A percentile compares a stretch with the other conserved stretches of the same genome.
Conservation (phyloP, 495 filamentous ascomycete genomes). For the Aspergillus kassunensis region DNA sequence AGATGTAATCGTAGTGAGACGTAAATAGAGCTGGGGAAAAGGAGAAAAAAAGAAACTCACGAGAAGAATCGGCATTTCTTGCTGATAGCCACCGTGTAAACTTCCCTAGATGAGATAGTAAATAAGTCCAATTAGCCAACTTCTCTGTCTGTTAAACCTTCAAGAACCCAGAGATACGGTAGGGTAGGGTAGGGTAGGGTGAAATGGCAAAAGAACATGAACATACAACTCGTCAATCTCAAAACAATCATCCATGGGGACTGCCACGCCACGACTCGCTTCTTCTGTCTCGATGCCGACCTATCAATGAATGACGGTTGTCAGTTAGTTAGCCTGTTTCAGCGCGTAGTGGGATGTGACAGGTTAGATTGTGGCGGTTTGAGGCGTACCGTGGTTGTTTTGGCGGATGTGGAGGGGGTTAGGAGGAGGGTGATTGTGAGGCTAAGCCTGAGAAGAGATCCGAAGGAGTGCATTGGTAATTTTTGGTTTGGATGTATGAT, state of each 20-base stretch:
- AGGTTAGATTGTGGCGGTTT: not conserved
- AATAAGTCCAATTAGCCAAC: too few relatives aligned
- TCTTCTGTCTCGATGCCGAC: constrained; percentile 13
- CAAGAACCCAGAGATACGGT: too few relatives aligned
- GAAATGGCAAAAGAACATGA: not conserved
- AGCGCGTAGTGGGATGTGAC: not conserved
- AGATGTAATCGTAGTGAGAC: too few relatives aligned
- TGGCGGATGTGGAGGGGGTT: not conserved
- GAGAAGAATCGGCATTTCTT: constrained; percentile 12
- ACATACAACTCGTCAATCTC: constrained; percentile 12
- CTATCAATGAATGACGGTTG: not conserved
- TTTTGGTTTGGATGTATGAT: not conserved
- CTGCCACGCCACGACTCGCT: constrained; percentile 4
- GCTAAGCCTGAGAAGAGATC: not conserved
- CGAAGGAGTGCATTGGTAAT: not conserved
- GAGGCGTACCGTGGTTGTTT: constrained; percentile 7
- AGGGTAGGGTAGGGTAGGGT: too few relatives aligned
- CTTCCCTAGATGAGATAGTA: not conserved
- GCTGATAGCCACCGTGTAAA: constrained; percentile 3
- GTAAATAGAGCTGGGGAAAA: not conserved
- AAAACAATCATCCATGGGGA: constrained; percentile 8
- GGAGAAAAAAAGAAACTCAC: not conserved
- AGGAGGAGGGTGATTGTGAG: not conserved
- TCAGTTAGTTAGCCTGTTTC: not conserved
- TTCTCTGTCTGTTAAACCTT: too few relatives aligned